Conservation (phyloP, 2,329 filamentous ascomycete genomes). For the Sporothrix euskadiensis region DNA sequence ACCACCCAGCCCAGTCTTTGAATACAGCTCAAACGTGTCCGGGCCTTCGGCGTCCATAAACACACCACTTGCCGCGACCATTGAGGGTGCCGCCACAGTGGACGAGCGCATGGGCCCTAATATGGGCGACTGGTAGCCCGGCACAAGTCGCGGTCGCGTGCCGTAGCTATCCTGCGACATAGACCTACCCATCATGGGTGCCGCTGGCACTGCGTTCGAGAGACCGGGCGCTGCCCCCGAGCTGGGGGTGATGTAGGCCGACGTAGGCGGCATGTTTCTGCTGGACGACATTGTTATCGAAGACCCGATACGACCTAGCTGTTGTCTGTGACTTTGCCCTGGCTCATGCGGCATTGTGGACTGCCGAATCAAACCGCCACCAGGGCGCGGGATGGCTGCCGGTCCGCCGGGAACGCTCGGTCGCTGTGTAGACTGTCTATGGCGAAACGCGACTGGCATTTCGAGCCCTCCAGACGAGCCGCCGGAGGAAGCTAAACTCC, state of each 20-base stretch:
- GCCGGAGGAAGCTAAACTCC: constrained; percentile 23
- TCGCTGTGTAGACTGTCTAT: not conserved
- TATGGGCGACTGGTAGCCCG: not conserved
- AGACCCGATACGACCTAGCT: not conserved
- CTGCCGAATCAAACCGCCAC: constrained; percentile 19
- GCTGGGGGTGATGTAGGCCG: not conserved
- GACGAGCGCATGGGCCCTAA: constrained; percentile 9
- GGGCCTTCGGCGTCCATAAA: constrained; percentile 30
- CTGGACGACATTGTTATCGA: not conserved
- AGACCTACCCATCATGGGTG: constrained; percentile 26
- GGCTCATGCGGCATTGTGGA: constrained; percentile 17
- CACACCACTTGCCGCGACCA: constrained; percentile 25
- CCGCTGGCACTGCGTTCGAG: not conserved
- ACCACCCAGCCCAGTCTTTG: constrained; percentile 22
- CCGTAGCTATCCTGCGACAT: constrained; percentile 32
- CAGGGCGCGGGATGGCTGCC: not conserved
- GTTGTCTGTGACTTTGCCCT: not conserved
- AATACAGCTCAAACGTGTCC: constrained; percentile 27
- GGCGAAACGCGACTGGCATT: constrained; percentile 23
- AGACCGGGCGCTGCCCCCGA: not conserved
- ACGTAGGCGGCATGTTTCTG: not conserved
- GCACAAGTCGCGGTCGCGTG: not conserved
- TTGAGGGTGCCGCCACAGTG: constrained; percentile 24
- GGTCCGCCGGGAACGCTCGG: not conserved
- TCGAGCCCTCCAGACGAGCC: constrained; percentile 22